These are phyloP conservation scores for Batkoa obscura DNA, from an alignment of 371 early-diverging fungal species.

Conservation along the genomic window DNA sequence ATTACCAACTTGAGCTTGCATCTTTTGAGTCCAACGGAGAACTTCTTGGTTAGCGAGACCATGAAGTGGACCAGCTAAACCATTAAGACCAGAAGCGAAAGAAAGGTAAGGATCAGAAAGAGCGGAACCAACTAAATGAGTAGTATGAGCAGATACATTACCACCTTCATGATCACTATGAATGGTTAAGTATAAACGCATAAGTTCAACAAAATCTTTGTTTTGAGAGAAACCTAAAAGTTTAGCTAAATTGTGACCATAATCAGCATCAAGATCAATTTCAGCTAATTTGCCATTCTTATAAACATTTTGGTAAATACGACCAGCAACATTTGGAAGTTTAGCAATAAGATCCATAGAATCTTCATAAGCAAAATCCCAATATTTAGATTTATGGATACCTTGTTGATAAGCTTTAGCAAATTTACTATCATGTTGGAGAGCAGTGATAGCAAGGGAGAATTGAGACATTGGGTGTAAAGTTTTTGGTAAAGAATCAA, in stretches of 20 bases:
- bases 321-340: slow-evolving; percentile 87
- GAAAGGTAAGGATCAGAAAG: slow-evolving; percentile 96
- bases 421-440: slow-evolving; percentile 87
- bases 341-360: slow-evolving; percentile 95
- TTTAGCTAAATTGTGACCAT: slow-evolving; percentile 85
- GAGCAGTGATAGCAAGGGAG: slow-evolving; percentile 84
- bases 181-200: slow-evolving; percentile 96
- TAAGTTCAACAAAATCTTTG: slow-evolving; percentile 82
- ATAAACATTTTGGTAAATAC: slow-evolving; percentile 96
- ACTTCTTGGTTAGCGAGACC: slow-evolving; percentile 99
- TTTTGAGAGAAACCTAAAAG: slow-evolving; percentile 79
- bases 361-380: slow-evolving; percentile 93
- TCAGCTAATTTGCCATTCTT: slow-evolving; percentile 83
- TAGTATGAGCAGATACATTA: slow-evolving; percentile 88
- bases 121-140: slow-evolving; percentile 91
- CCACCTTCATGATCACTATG: slow-evolving; percentile 99
- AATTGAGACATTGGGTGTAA: slow-evolving; percentile 98
- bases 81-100: slow-evolving; percentile 93
- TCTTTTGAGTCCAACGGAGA: slow-evolving; percentile 87
- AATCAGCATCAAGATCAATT: slow-evolving; percentile 73
- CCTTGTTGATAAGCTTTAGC: slow-evolving; percentile 93
- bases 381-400: slow-evolving; percentile 86
- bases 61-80: slow-evolving; percentile 97
- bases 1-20: slow-evolving; percentile 66
- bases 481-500: slow-evolving; percentile 92